Evolutionary conservation across 306 rosid species (phyloP).

Genomic region (Ochetophila trinervis): DNA sequence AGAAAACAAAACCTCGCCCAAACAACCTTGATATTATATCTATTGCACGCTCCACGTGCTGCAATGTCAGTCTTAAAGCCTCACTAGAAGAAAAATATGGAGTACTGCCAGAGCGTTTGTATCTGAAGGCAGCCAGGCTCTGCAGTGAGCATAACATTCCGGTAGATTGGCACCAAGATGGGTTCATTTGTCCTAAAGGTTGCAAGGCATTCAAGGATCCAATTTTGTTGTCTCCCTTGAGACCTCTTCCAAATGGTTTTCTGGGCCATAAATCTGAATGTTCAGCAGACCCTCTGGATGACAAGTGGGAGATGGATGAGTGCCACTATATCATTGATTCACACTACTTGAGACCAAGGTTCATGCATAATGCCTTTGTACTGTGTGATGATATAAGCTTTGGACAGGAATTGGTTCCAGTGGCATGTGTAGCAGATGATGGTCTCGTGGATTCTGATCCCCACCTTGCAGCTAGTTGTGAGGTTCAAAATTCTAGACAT

Average conservation of each 20-base stretch:
- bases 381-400: slow-evolving; percentile 88
- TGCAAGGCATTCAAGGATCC: slow-evolving; percentile 57
- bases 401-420: slow-evolving; percentile 78
- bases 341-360: slow-evolving; percentile 41
- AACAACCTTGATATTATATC: slow-evolving; percentile 68
- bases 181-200: slow-evolving; percentile 73
- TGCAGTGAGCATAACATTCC: slow-evolving; percentile 71
- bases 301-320: slow-evolving; percentile 67
- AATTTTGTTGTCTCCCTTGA: slow-evolving; percentile 46
- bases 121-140: slow-evolving; percentile 86
- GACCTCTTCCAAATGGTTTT: slow-evolving; percentile 47
- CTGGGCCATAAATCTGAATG: slow-evolving; percentile 26
- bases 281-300: slow-evolving; percentile 40
- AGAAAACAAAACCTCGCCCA: slow-evolving; percentile 76
- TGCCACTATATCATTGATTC: slow-evolving; percentile 67
- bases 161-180: slow-evolving; percentile 72
- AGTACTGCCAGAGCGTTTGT: slow-evolving; percentile 64
- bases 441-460: slow-evolving; percentile 52
- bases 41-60: slow-evolving; percentile 73
- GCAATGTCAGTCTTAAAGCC: slow-evolving; percentile 66
- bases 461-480: slow-evolving; percentile 27
- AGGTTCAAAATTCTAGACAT: slow-evolving; percentile 38
- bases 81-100: slow-evolving; percentile 72
- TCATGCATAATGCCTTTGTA: slow-evolving; percentile 44
- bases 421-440: slow-evolving; percentile 74